Conservation (phyloP, 345 rosid genomes). For the Angophora floribunda region DNA sequence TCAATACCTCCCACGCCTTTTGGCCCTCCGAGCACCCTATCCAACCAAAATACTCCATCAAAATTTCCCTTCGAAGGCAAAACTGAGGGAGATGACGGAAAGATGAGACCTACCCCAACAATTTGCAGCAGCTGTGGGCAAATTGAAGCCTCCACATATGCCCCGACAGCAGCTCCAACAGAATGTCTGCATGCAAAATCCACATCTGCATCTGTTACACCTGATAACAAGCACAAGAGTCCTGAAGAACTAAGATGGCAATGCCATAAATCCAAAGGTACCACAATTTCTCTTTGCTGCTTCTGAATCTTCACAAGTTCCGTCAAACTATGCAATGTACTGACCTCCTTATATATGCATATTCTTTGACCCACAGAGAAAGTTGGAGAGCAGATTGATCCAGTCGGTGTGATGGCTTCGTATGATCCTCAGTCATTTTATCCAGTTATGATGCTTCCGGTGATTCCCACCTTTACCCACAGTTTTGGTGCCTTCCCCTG, state of each 20-base stretch:
- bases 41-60: neutral
- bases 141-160: neutral
- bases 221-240: neutral
- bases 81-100: neutral
- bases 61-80: neutral
- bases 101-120: neutral
- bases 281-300: neutral
- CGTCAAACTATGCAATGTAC: neutral
- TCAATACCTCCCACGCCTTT: neutral
- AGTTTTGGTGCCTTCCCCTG: neutral
- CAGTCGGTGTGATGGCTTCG: neutral
- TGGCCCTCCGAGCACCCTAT: neutral
- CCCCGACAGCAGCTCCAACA: neutral
- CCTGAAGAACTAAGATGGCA: conserved; percentile 3
- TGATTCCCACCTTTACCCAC: neutral
- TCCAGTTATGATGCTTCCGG: neutral
- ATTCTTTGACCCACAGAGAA: neutral
- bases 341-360: neutral
- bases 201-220: neutral
- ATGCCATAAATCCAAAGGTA: neutral
- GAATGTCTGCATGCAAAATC: no score
- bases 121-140: neutral
- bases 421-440: neutral
- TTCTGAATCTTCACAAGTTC: neutral
- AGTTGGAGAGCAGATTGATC: neutral